Percentiles rank a stretch among this genome's conserved stretches.
Evolutionary conservation across 2,329 filamentous ascomycete genomes (phyloP).

Genomic region (Pseudogymnoascus sp.): DNA sequence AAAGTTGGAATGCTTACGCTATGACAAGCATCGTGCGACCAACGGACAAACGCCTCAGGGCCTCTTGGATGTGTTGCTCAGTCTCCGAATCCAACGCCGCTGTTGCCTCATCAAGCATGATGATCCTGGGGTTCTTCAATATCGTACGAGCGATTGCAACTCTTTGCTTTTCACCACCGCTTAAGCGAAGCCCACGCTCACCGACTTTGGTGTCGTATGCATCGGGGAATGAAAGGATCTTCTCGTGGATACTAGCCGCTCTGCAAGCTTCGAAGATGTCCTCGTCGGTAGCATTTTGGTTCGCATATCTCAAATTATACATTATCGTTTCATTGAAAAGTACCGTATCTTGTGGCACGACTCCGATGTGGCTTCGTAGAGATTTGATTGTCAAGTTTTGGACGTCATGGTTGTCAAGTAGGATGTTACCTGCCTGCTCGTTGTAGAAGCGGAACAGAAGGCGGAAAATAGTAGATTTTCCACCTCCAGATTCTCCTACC

Average conservation of each 20-base stretch:
- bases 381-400: conserved; percentile 87
- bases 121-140: conserved; percentile 83
- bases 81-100: conserved; percentile 87
- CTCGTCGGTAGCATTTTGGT: conserved; percentile 70
- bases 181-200: conserved; percentile 77
- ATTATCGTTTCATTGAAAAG: conserved; percentile 91
- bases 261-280: conserved; percentile 75
- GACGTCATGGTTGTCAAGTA: conserved; percentile 77
- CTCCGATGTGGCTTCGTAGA: conserved; percentile 82
- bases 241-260: conserved; percentile 86
- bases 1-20: conserved; percentile 51
- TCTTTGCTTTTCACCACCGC: conserved; percentile 87
- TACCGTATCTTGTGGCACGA: conserved; percentile 93
- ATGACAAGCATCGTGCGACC: conserved; percentile 93
- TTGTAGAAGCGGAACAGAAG: conserved; percentile 97
- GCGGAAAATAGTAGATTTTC: conserved; percentile 94
- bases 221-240: conserved; percentile 82
- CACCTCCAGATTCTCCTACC: conserved; percentile 92
- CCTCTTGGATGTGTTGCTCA: conserved; percentile 85
- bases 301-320: conserved; percentile 91
- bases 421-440: conserved; percentile 67
- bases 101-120: conserved; percentile 88
- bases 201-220: conserved; percentile 85
- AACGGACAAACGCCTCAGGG: conserved; percentile 70
- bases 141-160: conserved; percentile 91